Evolutionary conservation across 2,329 filamentous ascomycete species (phyloP), one percentile per base, ranked within the genome.

Genomic region (Lasiodiplodia gonubiensis): DNA sequence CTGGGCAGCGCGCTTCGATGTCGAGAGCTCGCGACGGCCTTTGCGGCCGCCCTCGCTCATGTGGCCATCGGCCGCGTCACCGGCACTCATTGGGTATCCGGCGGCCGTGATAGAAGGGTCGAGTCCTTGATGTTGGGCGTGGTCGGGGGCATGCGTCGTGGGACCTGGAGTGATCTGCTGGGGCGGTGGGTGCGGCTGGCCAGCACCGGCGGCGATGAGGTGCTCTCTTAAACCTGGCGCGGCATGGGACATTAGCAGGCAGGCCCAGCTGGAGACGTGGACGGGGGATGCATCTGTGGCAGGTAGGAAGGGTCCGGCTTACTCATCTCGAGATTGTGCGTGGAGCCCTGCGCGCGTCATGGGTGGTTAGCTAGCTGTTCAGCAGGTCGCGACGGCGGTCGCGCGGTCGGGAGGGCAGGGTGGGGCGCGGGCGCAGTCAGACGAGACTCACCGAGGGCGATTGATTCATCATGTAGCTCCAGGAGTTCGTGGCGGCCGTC

Each of bases 1-100:
- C 78, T 99, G 95, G 11, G 95, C 95, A 33, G 95, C 95, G 72
- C 95, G 91, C 83, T 98, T 99, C 46, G 93, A 97, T 53, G 94
- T 95, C 30, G 94, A 97, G 69, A 99, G 83, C 80, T 97, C 94
- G 65, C 95, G 88, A 80, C 97, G 97, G 14, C 90, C 90, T 80
- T 95, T 94, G 63, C 90, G 86, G 70, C 89, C 82, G 69, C 79
- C 75, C 51, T 71, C 69, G 70, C 73, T 79, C 71, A 78, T 71
- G 69, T 80, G 79, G 57, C 80, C 82, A 52, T 84, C 83, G 64
- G 77, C 79, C 64, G 74, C 78, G 67, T 83, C 82, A 69, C 79
- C 79, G 60, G 75, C 74, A 70, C 80, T 82, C 76, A 87, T 83
- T 74, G 75, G 74, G 74, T 83, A 86, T 77, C 64, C 80, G 71